Base-by-base conservation (phyloP, 495 filamentous ascomycete genomes). In the Podospora australis region DNA sequence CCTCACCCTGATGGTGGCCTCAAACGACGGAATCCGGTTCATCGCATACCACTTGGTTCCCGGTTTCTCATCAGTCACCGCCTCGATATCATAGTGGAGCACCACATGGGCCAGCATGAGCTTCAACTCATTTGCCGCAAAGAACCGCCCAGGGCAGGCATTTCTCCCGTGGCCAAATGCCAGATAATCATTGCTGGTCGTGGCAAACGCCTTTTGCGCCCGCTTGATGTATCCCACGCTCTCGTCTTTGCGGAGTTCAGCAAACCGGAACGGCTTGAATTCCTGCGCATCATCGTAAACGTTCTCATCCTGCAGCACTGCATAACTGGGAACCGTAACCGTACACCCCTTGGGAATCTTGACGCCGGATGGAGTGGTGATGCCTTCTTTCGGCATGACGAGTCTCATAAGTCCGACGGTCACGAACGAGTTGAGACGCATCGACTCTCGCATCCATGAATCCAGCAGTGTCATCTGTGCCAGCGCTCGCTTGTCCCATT, bases 401-500 rank as follows among this genome's bases (percentile, higher is more conserved):
- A 20, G 8, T 9, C 67, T 62, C 16, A 3, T 17, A n/a, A 63
- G 38, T 1, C 60, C 64, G 0, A 69, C 28, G 0, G 58, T 58
- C 2, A 60, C 50, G n/a, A 63, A 52, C 21, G 62, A 59, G 57
- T 66, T 67, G 8, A 66, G 28, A 5, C 67, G 60, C 24, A 53
- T 44, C 11, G 57, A 64, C 46, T 70, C 67, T 19, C 69, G 59
- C 48, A 70, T 32, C 14, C 48, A 39, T 51, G 59, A 66, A 56
- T 77, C 73, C 7, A 71, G 54, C 40, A 61, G 68, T 10, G 62
- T 49, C 60, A 77, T 68, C 30, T 57, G 45, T 8, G 63, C 55
- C 4, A 77, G 59, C 19, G 63, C 65, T 4, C 58, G 60, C 59
- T 74, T 76, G 40, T 69, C 67, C 70, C 70, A 74, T 26, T 56